These are phyloP conservation scores for Fraxinus floribunda DNA, from an alignment of 305 asterid genomes.

Conservation along the genomic window DNA sequence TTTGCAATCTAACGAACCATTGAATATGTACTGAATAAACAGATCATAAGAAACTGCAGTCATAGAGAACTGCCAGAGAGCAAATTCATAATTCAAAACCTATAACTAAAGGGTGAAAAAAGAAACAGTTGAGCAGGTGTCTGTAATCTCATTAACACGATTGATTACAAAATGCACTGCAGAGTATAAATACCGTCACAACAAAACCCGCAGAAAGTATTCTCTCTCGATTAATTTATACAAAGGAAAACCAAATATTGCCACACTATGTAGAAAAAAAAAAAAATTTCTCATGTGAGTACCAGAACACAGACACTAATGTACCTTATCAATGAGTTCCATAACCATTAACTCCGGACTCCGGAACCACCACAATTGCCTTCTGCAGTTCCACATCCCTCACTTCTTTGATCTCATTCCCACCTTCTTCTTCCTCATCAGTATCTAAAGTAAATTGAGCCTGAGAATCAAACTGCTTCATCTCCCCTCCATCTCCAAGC, in stretches of 20 bases:
- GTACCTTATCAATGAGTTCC: slow-evolving; percentile 53
- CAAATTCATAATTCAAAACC: slow-evolving; percentile 3
- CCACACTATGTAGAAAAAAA: slow-evolving; percentile 29
- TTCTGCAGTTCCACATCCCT: slow-evolving; percentile 61
- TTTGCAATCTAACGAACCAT: not conserved
- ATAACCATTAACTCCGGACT: slow-evolving; percentile 52
- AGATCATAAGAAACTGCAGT: not conserved
- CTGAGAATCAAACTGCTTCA: slow-evolving; percentile 40
- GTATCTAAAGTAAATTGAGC: slow-evolving; percentile 70
- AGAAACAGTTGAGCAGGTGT: not conserved
- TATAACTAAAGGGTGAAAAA: not conserved
- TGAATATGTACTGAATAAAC: not conserved
- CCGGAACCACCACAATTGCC: slow-evolving; percentile 35
- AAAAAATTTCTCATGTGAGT: slow-evolving; percentile 21
- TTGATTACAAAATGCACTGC: not conserved
- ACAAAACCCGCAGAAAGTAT: not conserved
- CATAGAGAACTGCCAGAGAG: not conserved
- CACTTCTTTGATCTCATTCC: slow-evolving; percentile 50
- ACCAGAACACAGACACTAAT: not conserved
- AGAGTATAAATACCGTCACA: not conserved
- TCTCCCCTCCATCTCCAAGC: slow-evolving; percentile 51
- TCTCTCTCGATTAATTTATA: slow-evolving; percentile 18
- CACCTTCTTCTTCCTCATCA: slow-evolving; percentile 59
- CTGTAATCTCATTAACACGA: slow-evolving; percentile 5
- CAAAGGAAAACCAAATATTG: slow-evolving; percentile 24